Evolutionary conservation across 2,329 filamentous ascomycete genomes (phyloP).

Genomic region (Colletotrichum sansevieriae): DNA sequence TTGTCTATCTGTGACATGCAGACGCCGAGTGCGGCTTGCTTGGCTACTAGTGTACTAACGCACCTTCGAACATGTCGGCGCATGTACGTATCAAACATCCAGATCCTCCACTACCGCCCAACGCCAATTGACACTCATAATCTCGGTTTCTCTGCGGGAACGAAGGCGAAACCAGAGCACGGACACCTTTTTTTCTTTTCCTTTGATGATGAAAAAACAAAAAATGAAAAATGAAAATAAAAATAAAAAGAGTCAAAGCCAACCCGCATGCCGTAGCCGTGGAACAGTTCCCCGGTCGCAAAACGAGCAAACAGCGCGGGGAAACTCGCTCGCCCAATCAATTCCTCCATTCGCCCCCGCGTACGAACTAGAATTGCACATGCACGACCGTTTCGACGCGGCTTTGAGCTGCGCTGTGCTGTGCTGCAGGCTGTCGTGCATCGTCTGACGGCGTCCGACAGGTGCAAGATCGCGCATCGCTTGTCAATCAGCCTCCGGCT

Average conservation of each 20-base stretch:
- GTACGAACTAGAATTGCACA: not conserved
- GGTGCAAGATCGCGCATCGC: slow-evolving; percentile 26
- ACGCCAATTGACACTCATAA: not conserved
- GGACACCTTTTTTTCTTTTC: too few relatives aligned
- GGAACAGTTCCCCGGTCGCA: too few relatives aligned
- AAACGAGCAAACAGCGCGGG: not conserved
- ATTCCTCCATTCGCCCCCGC: not conserved
- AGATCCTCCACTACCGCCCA: not conserved
- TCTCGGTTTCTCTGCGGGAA: too few relatives aligned
- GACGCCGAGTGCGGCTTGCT: not conserved
- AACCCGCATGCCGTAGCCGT: not conserved
- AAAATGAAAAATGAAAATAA: not conserved
- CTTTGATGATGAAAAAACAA: not conserved
- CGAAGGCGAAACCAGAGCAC: too few relatives aligned
- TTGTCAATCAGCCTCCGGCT: too few relatives aligned
- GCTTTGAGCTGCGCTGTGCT: too few relatives aligned
- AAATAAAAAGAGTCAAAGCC: not conserved
- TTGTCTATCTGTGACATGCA: not conserved
- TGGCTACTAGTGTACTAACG: too few relatives aligned
- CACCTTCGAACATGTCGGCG: too few relatives aligned
- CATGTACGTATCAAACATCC: not conserved
- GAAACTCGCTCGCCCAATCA: not conserved
- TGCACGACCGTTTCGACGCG: slow-evolving; percentile 6
- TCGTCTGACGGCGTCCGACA: slow-evolving; percentile 14
- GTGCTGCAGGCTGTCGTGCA: slow-evolving; percentile 4